These are phyloP conservation scores for Monosporascus sp. DNA, from an alignment of 2,329 filamentous ascomycete species.

Conservation along the genomic window DNA sequence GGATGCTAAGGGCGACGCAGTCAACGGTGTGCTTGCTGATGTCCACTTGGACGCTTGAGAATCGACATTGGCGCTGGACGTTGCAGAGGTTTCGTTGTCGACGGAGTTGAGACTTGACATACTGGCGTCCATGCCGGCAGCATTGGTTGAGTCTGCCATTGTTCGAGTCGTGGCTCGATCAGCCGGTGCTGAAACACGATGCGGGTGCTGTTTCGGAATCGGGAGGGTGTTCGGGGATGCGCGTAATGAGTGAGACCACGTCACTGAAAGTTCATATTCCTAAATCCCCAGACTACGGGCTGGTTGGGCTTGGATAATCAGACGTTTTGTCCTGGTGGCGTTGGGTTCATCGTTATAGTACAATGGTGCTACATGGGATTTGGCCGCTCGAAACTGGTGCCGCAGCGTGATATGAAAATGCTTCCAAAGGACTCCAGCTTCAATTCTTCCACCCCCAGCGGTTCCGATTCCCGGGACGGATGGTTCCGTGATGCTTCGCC, in stretches of 20 bases:
- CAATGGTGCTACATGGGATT: conserved; percentile 18
- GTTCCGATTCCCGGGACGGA: not conserved
- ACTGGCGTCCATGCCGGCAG: conserved; percentile 26
- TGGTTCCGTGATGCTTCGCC: not conserved
- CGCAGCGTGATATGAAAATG: too few species aligned
- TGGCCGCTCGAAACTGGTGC: not conserved
- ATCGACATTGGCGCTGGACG: conserved; percentile 26
- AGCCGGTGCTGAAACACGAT: conserved; percentile 4
- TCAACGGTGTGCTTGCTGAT: conserved; percentile 26
- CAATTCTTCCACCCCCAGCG: too few species aligned
- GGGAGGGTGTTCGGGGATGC: conserved; percentile 9
- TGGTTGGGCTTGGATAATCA: conserved; percentile 21
- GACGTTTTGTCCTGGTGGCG: conserved; percentile 15
- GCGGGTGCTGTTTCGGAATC: conserved; percentile 8
- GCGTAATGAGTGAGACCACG: conserved; percentile 23
- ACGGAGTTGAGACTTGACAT: conserved; percentile 27
- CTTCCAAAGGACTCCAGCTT: too few species aligned
- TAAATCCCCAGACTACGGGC: conserved; percentile 11
- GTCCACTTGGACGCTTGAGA: conserved; percentile 28
- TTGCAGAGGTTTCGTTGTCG: conserved; percentile 26
- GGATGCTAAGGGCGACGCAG: conserved; percentile 24
- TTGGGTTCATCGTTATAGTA: conserved; percentile 24
- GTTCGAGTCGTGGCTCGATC: conserved; percentile 8
- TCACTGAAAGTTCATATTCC: conserved; percentile 19
- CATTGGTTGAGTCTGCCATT: conserved; percentile 20